phyloP scores from a whole-genome alignment of 768 basidiomycete species.

The Boletus huronensis region DNA sequence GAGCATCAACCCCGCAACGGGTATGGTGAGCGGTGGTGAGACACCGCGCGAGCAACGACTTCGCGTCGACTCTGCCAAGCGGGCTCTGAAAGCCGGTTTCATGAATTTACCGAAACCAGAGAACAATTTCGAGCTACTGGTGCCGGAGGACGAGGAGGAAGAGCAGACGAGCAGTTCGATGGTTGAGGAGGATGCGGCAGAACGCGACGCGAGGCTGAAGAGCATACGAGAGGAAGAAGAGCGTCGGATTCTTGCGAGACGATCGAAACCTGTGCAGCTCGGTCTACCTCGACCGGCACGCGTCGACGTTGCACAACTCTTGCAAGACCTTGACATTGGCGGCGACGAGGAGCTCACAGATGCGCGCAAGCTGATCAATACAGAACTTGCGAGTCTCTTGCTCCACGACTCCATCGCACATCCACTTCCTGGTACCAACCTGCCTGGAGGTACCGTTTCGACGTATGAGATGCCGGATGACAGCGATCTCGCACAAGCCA shows the following conservation, averaged over 20 bases:
- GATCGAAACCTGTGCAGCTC: constrained; percentile 77
- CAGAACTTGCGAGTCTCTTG: constrained; percentile 74
- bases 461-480: constrained; percentile 75
- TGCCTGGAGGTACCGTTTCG: constrained; percentile 69
- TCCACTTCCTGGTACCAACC: constrained; percentile 84
- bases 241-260: constrained; percentile 70
- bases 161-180: constrained; percentile 24
- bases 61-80: constrained; percentile 61
- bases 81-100: constrained; percentile 78
- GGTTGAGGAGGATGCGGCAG: constrained; percentile 84
- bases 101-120: constrained; percentile 84
- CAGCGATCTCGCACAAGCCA: constrained; percentile 67
- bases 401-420: constrained; percentile 85
- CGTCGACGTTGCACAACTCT: constrained; percentile 64
- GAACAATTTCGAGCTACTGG: constrained; percentile 94
- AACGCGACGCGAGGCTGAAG: constrained; percentile 75
- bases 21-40: constrained; percentile 49
- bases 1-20: constrained; percentile 76
- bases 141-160: constrained; percentile 82
- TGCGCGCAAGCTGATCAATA: constrained; percentile 65
- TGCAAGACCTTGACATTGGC: constrained; percentile 54
- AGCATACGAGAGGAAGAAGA: constrained; percentile 73
- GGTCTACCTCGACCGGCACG: constrained; percentile 84
- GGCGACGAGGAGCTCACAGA: constrained; percentile 45
- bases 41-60: constrained; percentile 78